Base-by-base conservation (phyloP, 2,329 filamentous ascomycete species). In the Arthrobotrys sinensis region DNA sequence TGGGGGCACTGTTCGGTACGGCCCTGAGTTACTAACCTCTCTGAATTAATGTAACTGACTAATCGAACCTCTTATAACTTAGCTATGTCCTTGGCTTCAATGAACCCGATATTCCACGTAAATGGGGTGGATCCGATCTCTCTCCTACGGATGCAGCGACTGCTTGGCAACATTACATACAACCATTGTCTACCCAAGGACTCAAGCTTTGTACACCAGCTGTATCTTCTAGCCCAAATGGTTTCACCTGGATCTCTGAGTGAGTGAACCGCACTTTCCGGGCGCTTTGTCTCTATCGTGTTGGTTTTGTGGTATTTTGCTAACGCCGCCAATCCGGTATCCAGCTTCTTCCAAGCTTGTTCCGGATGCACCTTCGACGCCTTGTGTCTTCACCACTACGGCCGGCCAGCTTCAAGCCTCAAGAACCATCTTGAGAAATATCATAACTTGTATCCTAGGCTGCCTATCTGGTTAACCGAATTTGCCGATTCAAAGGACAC, bases 401-500 rank as follows among this genome's bases (percentile, higher is more conserved):
- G 52, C 4, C 36, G 45, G 14, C 50, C 65, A 38, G 48, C 65
- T 6, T 69, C 52, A 11, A 69, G 43, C 10, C 40, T 69, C 8
- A 69, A 60, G 10, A 28, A 34, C n/a, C 50, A 69, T 21, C 14
- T 69, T 0, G 65, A 60, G 16, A 69, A 40, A 40, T 48, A 57
- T 7, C 65, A 69, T 12, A 55, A 38, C 3, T 24, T 57, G 1
- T 69, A 69, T 38, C 65, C 52, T 1, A 11, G 19, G 0, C 24
- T 69, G 1, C 65, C 65, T 0, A 48, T 69, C 8, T 69, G 65
- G 65, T 11, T 69, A 3, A 69, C 65, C 2, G 65, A 69, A 24
- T 69, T 57, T n/a, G 65, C 65, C 5, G 38, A 69, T n/a, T 60
- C 65, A 7, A 60, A 69, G 1, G 65, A 69, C 24, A 48, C 65